Evolutionary conservation across 2,329 filamentous ascomycete genomes (phyloP), one percentile per base, ranked within the genome.

Genomic region (Colletotrichum cuscutae): DNA sequence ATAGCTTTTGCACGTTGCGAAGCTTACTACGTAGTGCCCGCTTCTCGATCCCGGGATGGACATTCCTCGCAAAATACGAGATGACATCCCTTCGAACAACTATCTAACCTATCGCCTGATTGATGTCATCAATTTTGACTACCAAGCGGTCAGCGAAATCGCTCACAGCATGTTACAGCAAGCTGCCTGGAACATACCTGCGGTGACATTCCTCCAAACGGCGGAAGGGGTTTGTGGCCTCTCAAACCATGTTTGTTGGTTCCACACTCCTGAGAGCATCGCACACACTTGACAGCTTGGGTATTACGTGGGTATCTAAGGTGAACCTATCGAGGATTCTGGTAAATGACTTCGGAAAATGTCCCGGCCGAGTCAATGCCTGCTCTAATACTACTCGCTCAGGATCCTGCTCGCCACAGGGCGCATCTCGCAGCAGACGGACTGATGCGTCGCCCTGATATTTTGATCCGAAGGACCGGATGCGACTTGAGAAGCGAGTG

Each of bases 1-100:
- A 57, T 57, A 57, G 65, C 24, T 15, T 22, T 37, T 69, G 53
- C 56, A 65, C 46, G 56, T 61, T 60, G 60, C 42, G 11, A 37
- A 24, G 26, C n/a, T 13, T 63, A n/a, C n/a, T n/a, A n/a, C n/a
- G n/a, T n/a, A 24, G 19, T 30, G 22, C 19, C 66, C 19, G 37
- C n/a, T 59, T 46, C 19, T 7, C 28, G 24, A 46, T 26, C 9
- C n/a, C 66, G n/a, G 19, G 3, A 56, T 12, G 35, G 42, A 24
- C 12, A 35, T 71, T 30, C 24, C 61, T 62, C 28, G 54, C 60
- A 54, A 24, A 19, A 49, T 13, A 26, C 46, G n/a, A 54, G 12
- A 37, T 54, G 46, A 46, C 12, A 53, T 26, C 28, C 61, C 56
- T 70, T 53, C 15, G 2, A 42, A 9, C n/a, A 26, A 19, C 8